Base-by-base conservation (phyloP, 2,329 filamentous ascomycete genomes). In the Parastagonospora avenae region DNA sequence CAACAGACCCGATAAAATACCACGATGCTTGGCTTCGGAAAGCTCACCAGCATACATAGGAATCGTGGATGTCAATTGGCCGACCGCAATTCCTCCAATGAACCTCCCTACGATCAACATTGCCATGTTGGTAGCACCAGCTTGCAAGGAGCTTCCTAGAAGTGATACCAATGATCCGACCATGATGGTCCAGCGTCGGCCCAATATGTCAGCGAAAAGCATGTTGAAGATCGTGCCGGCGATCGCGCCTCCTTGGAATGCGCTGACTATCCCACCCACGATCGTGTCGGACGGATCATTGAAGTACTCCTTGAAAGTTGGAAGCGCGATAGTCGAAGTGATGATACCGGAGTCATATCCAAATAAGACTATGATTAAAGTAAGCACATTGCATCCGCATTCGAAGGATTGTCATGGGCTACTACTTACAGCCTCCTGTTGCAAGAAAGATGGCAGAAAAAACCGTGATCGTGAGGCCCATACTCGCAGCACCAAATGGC, bases 1-100 rank as follows among this genome's bases (percentile, higher is more conserved):
- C 64, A 89, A 83, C 59, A 88, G 84, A 4, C 86, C 72, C 7
- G 80, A 80, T n/a, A 88, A 80, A 2, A 86, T 78, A 15, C 83
- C 73, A 37, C 73, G 67, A 37, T 63, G 61, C 10, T 62, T 61
- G 0, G 71, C 58, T 48, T 67, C 63, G 4, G 70, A 67, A 24
- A 75, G 65, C 54, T 75, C 72, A 41, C 49, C 55, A 12, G 55
- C 55, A 35, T 62, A 64, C 50, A 62, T 52, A 9, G 59, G 59
- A 27, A 58, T 54, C n/a, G 54, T 58, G 8, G 50, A 57, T 5
- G 56, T 60, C 12, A 65, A 55, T 35, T 54, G 54, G 2, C 80
- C 80, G n/a, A 82, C 72, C 1, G 78, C 79, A 10, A 80, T 47
- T 4, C 80, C 80, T 9, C 78, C 79, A 52, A 81, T 76, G 54